Evolutionary conservation across 768 basidiomycete species (phyloP), one percentile per base, ranked within the genome.

Genomic region (Neoboletus brunneissimus): DNA sequence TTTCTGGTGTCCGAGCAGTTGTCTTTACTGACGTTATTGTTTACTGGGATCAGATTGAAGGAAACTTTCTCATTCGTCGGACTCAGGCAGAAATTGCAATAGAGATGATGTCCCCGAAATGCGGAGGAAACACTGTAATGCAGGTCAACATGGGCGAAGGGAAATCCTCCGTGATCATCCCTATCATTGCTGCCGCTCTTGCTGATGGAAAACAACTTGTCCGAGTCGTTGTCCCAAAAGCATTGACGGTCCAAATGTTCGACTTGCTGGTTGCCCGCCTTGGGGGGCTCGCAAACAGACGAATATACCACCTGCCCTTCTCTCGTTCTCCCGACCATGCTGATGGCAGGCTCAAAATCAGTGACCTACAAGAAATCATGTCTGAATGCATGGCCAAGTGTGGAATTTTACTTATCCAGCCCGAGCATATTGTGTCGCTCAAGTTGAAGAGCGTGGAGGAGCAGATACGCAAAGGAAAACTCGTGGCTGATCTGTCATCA

Each of bases 391-490:
- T 34, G 34, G 34, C 34, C 15, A 15, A 34, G 13, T 6, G 34
- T 80, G 25, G 25, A 25, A 25, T 25, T 25, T 5, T 25, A 25
- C 25, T 25, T 25, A 5, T 25, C 25, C 25, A 82, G 47, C 81
- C 81, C 0, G 80, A 82, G 48, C 79, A 82, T 41, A 72, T 79
- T 5, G 70, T 80, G 3, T 82, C 81, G 0, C 77, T 77, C 55
- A 70, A 74, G 54, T 67, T 82, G 34, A 75, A 75, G 74, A 67
- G 70, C 0, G 58, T 81, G 11, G 75, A 81, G 44, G 57, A 53
- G 37, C 59, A 65, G 22, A 51, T 71, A 13, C 32, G 4, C 4
- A 12, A 32, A 32, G 11, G 31, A 2, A 23, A 23, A 10, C 12
- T 53, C 7, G 50, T 51, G 25, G 57, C 65, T 2, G 31, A 53